Percentiles rank a stretch among this genome's conserved stretches.
Conservation (phyloP, 257 asterid genomes). For the Paraleonurus japonicus region DNA sequence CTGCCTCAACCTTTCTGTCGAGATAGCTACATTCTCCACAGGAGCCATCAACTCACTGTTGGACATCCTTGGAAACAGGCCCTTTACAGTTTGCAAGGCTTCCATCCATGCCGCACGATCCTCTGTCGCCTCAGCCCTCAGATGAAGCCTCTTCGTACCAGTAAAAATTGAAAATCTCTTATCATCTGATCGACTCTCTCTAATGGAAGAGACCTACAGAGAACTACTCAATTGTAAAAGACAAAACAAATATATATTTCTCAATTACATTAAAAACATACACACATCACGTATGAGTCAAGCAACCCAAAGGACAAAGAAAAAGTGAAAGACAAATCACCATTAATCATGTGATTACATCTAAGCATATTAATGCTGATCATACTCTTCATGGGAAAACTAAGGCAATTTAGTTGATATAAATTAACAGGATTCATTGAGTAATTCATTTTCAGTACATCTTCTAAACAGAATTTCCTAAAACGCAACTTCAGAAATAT, state of each 20-base stretch:
- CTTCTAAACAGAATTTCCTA: neutral
- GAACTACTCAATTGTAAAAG: conserved; percentile 34
- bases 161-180: conserved; percentile 91
- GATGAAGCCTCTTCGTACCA: conserved; percentile 87
- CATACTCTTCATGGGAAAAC: neutral
- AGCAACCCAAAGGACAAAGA: neutral
- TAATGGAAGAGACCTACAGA: conserved; percentile 78
- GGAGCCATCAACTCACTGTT: conserved; percentile 95
- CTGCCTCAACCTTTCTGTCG: conserved; percentile 76
- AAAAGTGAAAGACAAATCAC: neutral
- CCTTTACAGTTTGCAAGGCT: conserved; percentile 89
- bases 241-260: neutral
- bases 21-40: conserved; percentile 52
- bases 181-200: conserved; percentile 91
- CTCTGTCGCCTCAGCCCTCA: conserved; percentile 87
- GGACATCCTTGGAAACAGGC: conserved; percentile 90
- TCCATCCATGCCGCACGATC: conserved; percentile 88
- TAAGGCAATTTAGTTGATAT: neutral
- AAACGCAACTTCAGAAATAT: neutral
- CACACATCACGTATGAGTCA: neutral
- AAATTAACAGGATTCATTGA: neutral
- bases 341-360: neutral
- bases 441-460: neutral
- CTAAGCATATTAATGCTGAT: neutral
- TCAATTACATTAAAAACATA: neutral